Percentiles rank a stretch among this genome's conserved stretches.
Evolutionary conservation across 257 asterid genomes (phyloP).

Genomic region (Solanum chilense): DNA sequence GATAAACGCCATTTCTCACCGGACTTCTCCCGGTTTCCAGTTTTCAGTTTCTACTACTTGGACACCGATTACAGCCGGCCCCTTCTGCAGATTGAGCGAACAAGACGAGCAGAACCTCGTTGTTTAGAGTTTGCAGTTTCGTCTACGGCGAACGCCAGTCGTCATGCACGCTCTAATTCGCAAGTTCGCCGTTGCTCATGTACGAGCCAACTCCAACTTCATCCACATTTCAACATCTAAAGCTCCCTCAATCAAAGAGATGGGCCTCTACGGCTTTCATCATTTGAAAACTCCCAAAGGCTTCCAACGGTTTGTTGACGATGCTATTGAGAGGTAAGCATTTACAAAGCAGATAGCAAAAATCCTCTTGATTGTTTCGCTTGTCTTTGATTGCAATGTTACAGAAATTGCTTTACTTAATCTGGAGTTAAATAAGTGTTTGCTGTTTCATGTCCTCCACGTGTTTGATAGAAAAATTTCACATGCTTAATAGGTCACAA

Average conservation of each 20-base stretch:
- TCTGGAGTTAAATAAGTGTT: not conserved
- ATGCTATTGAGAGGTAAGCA: conserved; percentile 71
- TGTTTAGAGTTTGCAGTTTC: not conserved
- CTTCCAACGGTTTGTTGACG: conserved; percentile 86
- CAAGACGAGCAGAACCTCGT: not conserved
- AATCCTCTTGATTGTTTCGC: not conserved
- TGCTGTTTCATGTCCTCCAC: not conserved
- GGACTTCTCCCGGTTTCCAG: not conserved
- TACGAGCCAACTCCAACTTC: conserved; percentile 17
- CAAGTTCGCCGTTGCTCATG: conserved; percentile 12
- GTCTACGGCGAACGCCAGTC: not conserved
- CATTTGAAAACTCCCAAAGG: conserved; percentile 80
- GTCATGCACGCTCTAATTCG: conserved; percentile 39
- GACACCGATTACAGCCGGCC: not conserved
- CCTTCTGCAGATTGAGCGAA: not conserved
- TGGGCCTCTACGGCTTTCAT: conserved; percentile 82
- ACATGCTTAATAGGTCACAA: conserved; percentile 49
- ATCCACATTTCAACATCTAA: conserved; percentile 25
- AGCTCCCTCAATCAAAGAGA: conserved; percentile 31
- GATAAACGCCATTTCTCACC: not conserved
- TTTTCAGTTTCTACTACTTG: not conserved
- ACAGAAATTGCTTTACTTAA: not conserved
- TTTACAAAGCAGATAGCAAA: not conserved
- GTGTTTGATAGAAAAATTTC: not conserved
- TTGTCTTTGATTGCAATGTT: not conserved